A percentile compares a stretch with the other conserved stretches of the same genome.
Evolutionary conservation across 495 filamentous ascomycete genomes (phyloP).

Genomic region (Parachaetomium inaequale): DNA sequence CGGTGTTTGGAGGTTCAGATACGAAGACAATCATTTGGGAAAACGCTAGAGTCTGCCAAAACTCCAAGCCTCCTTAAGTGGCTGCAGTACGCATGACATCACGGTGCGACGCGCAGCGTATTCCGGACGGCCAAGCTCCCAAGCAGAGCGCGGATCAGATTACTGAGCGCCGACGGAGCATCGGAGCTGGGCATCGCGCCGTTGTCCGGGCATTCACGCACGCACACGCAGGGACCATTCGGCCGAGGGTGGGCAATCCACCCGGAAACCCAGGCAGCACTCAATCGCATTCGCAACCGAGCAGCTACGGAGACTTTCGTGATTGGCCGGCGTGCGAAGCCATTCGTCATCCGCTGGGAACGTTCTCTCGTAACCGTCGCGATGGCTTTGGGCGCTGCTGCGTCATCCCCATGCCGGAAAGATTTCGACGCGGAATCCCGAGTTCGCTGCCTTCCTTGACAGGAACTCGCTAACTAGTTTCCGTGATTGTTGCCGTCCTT

Average conservation of each 20-base stretch:
- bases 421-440: neutral
- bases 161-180: neutral
- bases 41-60: no score
- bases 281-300: neutral
- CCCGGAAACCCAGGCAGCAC: slow-evolving; percentile 4
- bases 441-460: no score
- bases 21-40: no score
- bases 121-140: neutral
- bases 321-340: slow-evolving; percentile 3
- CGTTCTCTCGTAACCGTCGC: neutral
- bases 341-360: neutral
- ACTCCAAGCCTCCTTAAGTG: neutral
- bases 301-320: neutral
- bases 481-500: neutral
- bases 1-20: no score
- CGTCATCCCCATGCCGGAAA: neutral
- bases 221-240: neutral
- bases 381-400: neutral
- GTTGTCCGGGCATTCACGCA: neutral
- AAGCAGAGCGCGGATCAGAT: neutral
- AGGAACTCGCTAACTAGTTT: no score
- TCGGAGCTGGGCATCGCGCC: neutral
- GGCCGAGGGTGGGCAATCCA: neutral
- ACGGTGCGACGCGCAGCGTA: neutral
- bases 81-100: neutral